These are phyloP conservation scores for Coniferiporia weirii DNA, from an alignment of 1,284 basidiomycete species.

Conservation along the genomic window DNA sequence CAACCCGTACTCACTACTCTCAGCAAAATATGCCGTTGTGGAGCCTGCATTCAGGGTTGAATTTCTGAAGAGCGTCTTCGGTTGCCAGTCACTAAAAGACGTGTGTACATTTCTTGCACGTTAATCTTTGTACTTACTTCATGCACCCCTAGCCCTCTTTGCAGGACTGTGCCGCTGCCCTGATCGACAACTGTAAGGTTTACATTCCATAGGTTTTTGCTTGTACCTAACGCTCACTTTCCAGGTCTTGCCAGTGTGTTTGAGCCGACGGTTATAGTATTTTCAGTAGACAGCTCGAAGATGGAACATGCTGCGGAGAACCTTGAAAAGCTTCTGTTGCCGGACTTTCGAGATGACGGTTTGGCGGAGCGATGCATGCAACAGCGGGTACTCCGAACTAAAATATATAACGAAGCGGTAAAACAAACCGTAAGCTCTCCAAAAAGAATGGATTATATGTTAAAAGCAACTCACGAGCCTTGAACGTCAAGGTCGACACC, in stretches of 20 bases:
- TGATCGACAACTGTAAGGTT: slow-evolving; percentile 58
- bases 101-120: slow-evolving; percentile 27
- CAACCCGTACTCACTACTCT: slow-evolving; percentile 1
- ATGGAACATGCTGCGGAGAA: slow-evolving; percentile 34
- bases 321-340: slow-evolving; percentile 36
- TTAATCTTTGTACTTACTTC: not conserved
- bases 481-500: slow-evolving; percentile 30
- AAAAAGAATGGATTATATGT: not conserved
- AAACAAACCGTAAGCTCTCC: slow-evolving; percentile 37
- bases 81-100: slow-evolving; percentile 68
- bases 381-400: slow-evolving; percentile 41
- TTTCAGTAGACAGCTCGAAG: slow-evolving; percentile 41
- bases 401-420: slow-evolving; percentile 37
- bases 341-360: slow-evolving; percentile 30
- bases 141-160: slow-evolving; percentile 50
- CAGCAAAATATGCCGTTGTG: slow-evolving; percentile 53
- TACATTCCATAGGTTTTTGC: not conserved
- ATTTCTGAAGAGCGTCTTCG: slow-evolving; percentile 48
- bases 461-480: not conserved
- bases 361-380: slow-evolving; percentile 41
- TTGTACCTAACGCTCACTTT: slow-evolving; percentile 13
- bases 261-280: slow-evolving; percentile 56
- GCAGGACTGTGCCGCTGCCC: slow-evolving; percentile 54
- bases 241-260: slow-evolving; percentile 53
- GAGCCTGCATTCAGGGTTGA: slow-evolving; percentile 46